Conservation (phyloP, 2,329 filamentous ascomycete genomes). For the Aureobasidium subglaciale region DNA sequence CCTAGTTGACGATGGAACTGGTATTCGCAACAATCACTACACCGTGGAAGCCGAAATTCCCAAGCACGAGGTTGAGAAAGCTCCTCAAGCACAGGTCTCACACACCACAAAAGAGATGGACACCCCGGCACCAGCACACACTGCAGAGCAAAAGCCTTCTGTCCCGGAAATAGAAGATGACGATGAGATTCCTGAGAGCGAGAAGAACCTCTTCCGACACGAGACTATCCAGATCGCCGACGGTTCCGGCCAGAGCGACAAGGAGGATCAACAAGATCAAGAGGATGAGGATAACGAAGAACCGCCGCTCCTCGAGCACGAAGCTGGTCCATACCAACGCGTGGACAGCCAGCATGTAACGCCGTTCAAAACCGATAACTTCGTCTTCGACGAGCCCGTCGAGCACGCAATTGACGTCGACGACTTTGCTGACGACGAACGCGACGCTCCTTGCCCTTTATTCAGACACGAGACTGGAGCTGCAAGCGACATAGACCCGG, state of each 20-base stretch:
- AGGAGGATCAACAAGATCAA: background rate
- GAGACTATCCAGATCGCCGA: slow-evolving; percentile 6
- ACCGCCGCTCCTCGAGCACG: slow-evolving; percentile 9
- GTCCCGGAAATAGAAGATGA: slow-evolving; percentile 1
- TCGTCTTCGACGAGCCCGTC: background rate
- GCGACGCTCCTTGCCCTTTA: slow-evolving; percentile 23
- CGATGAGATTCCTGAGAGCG: slow-evolving; percentile 8
- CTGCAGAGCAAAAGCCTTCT: background rate
- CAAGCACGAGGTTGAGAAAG: background rate
- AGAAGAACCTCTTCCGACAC: slow-evolving; percentile 11
- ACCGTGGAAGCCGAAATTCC: slow-evolving; percentile 23
- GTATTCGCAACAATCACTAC: slow-evolving; percentile 49
- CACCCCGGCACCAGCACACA: background rate
- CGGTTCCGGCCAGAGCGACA: background rate
- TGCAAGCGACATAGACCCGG: background rate
- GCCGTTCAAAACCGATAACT: background rate
- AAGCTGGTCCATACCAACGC: background rate
- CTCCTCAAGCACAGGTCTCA: background rate
- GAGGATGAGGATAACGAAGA: background rate
- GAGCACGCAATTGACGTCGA: background rate
- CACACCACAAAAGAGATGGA: background rate
- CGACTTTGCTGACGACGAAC: slow-evolving; percentile 6
- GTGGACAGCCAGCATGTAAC: slow-evolving; percentile 7
- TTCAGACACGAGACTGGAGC: slow-evolving; percentile 32
- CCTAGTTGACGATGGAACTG: slow-evolving; percentile 43